These are phyloP conservation scores for Tubosaeta sp. DNA, from an alignment of 768 basidiomycete genomes.

Conservation along the genomic window DNA sequence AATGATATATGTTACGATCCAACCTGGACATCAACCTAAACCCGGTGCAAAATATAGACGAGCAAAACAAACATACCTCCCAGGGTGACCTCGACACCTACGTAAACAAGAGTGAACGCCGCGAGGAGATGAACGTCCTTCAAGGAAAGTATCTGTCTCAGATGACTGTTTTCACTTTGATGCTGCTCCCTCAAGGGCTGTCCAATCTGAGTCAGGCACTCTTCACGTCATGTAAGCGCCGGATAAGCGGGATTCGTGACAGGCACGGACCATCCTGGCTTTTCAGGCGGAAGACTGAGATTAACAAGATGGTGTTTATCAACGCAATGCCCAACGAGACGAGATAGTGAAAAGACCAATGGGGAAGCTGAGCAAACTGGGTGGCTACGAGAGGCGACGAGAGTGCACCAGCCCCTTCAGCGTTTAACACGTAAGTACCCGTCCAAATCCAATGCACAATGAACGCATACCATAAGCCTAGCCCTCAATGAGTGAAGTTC, in stretches of 20 bases:
- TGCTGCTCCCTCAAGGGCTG: slow-evolving; percentile 38
- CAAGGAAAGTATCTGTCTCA: slow-evolving; percentile 49
- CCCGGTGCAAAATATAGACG: not conserved
- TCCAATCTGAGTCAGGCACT: slow-evolving; percentile 52
- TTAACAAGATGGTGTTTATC: slow-evolving; percentile 48
- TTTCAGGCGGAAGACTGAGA: slow-evolving; percentile 62
- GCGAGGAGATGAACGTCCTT: slow-evolving; percentile 60
- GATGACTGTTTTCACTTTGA: slow-evolving; percentile 33
- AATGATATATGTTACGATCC: slow-evolving; percentile 64
- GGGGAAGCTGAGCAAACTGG: slow-evolving; percentile 61
- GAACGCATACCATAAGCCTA: slow-evolving; percentile 32
- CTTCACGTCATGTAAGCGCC: slow-evolving; percentile 29
- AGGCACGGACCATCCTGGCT: slow-evolving; percentile 56
- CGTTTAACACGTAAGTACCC: slow-evolving; percentile 4
- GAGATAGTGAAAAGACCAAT: slow-evolving; percentile 80
- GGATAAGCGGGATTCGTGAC: not conserved
- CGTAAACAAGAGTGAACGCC: slow-evolving; percentile 61
- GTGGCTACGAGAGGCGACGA: slow-evolving; percentile 74
- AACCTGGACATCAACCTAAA: slow-evolving; percentile 38
- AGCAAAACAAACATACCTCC: slow-evolving; percentile 29
- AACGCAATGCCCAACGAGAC: slow-evolving; percentile 64
- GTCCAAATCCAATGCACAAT: not conserved
- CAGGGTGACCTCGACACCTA: slow-evolving; percentile 60
- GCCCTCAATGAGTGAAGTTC: not conserved
- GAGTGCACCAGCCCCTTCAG: slow-evolving; percentile 60